A percentile compares a stretch with the other conserved stretches of the same genome.
Evolutionary conservation across 2,329 filamentous ascomycete genomes (phyloP).

Genomic region (Neophaeococcomyces aloes): DNA sequence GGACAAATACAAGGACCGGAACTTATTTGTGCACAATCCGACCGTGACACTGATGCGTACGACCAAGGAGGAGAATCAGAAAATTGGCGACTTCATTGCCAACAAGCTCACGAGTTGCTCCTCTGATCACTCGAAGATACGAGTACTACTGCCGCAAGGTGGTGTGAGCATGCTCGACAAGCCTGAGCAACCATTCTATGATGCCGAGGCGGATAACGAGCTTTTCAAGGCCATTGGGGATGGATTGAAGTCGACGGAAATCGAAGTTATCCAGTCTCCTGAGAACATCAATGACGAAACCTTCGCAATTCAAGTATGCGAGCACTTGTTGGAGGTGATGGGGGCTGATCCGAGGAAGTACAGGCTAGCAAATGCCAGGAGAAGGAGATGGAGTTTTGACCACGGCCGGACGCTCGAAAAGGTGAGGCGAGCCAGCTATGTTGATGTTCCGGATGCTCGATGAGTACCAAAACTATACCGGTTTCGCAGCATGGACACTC

Average conservation of each 20-base stretch:
- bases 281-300: slow-evolving; percentile 45
- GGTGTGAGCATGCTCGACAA: slow-evolving; percentile 53
- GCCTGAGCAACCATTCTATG: slow-evolving; percentile 44
- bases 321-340: slow-evolving; percentile 19
- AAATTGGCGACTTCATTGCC: slow-evolving; percentile 48
- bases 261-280: slow-evolving; percentile 41
- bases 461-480: no score
- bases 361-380: slow-evolving; percentile 16
- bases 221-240: slow-evolving; percentile 40
- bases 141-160: slow-evolving; percentile 50
- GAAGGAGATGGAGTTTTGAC: slow-evolving; percentile 21
- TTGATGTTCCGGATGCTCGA: slow-evolving; percentile 17
- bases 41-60: slow-evolving; percentile 58
- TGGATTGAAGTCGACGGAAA: slow-evolving; percentile 39
- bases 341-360: slow-evolving; percentile 19
- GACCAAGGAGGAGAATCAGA: slow-evolving; percentile 44
- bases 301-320: slow-evolving; percentile 34
- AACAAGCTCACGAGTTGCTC: slow-evolving; percentile 41
- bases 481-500: no score
- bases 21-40: slow-evolving; percentile 55
- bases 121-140: slow-evolving; percentile 32
- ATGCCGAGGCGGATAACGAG: slow-evolving; percentile 37
- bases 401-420: slow-evolving; percentile 17
- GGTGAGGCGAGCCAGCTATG: slow-evolving; percentile 15
- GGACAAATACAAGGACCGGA: slow-evolving; percentile 40